phyloP scores from a whole-genome alignment of 2,329 filamentous ascomycete species.

The Fusarium dlaminii region DNA sequence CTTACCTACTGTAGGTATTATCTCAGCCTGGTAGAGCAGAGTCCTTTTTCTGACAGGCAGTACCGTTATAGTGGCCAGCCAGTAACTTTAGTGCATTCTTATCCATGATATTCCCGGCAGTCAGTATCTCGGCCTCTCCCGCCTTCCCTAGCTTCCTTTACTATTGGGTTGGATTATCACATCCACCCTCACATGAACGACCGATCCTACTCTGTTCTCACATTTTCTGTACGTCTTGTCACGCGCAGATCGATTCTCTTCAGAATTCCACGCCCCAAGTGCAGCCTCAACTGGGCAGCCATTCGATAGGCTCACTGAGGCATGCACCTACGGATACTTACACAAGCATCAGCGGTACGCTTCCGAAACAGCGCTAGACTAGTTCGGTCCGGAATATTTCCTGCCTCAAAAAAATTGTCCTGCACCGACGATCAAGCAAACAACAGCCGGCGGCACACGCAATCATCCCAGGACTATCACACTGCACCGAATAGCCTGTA shows the following conservation, averaged over 20 bases:
- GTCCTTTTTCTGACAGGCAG: background rate
- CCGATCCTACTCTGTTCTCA: slow-evolving; percentile 17
- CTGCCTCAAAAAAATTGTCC: slow-evolving; percentile 23
- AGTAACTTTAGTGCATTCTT: background rate
- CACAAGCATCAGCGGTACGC: background rate
- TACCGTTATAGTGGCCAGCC: background rate
- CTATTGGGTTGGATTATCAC: background rate
- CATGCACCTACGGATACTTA: background rate
- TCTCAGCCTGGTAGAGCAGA: no score
- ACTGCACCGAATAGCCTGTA: background rate
- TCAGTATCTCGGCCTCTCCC: slow-evolving; percentile 28
- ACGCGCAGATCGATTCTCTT: slow-evolving; percentile 24
- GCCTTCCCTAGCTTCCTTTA: slow-evolving; percentile 13
- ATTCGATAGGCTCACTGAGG: background rate
- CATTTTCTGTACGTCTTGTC: slow-evolving; percentile 21
- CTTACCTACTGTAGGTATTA: no score
- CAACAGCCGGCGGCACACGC: background rate
- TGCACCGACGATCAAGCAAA: slow-evolving; percentile 4
- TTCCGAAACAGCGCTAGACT: slow-evolving; percentile 18
- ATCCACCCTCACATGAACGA: background rate
- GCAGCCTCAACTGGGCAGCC: slow-evolving; percentile 2
- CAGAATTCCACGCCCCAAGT: slow-evolving; percentile 3
- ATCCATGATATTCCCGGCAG: slow-evolving; percentile 10
- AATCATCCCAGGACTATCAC: slow-evolving; percentile 1
- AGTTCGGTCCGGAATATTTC: slow-evolving; percentile 20